Base-by-base conservation (phyloP, 306 rosid genomes). In the Biancaea sappan region DNA sequence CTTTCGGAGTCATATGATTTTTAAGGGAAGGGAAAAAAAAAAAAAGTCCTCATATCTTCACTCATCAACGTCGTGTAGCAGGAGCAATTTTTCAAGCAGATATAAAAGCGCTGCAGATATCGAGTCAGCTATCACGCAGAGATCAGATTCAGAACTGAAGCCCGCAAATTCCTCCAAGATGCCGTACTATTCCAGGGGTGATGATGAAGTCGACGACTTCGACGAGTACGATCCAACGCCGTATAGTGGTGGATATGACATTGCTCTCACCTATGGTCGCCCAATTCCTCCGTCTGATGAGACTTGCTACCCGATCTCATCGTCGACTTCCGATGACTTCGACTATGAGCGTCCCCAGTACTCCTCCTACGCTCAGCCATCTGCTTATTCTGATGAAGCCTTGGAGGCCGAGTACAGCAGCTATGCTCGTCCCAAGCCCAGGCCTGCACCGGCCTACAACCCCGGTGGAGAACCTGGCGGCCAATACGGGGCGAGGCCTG, bases 321-420 rank as follows among this genome's bases (percentile, higher is more conserved):
- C 72, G 18, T 37, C 73, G 21, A 61, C 79, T 3, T 37, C 84
- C 25, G 85, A 76, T 10, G 84, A 83, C 2, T 69, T 84, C 37
- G 94, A 89, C 47, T 86, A 89, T 68, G 91, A 86, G 21, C 94
- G 89, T 37, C 91, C 94, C 8, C 79, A 73, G 38, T 85, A 82
- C 75, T 24, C 78, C 1, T 84, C 89, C 48, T 8, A 25, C 13
- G 67, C 82, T 18, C 81, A 86, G 69, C 88, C 94, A 48, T 77
- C 83, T 41, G 91, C 94, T 65, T 89, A 89, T 22, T 74, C 67
- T 12, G 83, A 83, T 8, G 83, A 80, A 6, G 94, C 89, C 12
- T 86, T 86, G 25, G 56, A 83, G 0, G 44, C 77, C 2, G 94
- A 89, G 82, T 89, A 86, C 77, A 83, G 84, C 24, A 85, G 89